These are phyloP conservation scores for Balamuthia mandrillaris DNA, from an alignment of 208 protist species.

Conservation along the genomic window DNA sequence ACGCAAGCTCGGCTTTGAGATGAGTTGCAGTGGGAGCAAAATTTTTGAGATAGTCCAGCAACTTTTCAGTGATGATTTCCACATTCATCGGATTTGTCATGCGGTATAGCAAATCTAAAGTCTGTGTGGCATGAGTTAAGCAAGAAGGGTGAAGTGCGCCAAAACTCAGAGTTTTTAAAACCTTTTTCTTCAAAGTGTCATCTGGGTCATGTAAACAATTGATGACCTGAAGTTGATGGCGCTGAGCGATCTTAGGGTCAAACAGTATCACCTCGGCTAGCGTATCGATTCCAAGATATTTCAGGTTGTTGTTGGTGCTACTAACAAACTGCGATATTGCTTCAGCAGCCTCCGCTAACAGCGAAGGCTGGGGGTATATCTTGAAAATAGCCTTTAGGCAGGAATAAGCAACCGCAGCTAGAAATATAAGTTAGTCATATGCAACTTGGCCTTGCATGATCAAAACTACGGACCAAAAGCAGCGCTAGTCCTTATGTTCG, in stretches of 20 bases:
- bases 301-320: conserved; percentile 82
- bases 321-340: conserved; percentile 71
- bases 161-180: neutral
- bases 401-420: conserved; percentile 72
- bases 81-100: conserved; percentile 92
- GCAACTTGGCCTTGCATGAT: neutral
- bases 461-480: conserved; percentile 58
- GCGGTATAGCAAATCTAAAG: conserved; percentile 85
- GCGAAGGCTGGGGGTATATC: conserved; percentile 79
- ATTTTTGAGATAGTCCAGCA: conserved; percentile 81
- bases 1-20: conserved; percentile 75
- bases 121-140: conserved; percentile 27
- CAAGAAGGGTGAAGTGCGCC: neutral
- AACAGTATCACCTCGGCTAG: conserved; percentile 85
- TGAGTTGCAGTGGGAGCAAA: conserved; percentile 71
- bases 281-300: conserved; percentile 89
- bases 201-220: conserved; percentile 87
- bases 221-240: conserved; percentile 89
- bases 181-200: conserved; percentile 88
- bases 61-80: conserved; percentile 78
- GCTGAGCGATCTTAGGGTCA: conserved; percentile 77
- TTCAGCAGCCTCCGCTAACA: conserved; percentile 80
- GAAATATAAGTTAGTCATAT: neutral
- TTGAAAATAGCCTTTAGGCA: conserved; percentile 80
- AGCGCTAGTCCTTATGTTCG: conserved; percentile 85